phyloP scores from a whole-genome alignment of 2,329 filamentous ascomycete genomes.

The Mycosphaerella sp. region DNA sequence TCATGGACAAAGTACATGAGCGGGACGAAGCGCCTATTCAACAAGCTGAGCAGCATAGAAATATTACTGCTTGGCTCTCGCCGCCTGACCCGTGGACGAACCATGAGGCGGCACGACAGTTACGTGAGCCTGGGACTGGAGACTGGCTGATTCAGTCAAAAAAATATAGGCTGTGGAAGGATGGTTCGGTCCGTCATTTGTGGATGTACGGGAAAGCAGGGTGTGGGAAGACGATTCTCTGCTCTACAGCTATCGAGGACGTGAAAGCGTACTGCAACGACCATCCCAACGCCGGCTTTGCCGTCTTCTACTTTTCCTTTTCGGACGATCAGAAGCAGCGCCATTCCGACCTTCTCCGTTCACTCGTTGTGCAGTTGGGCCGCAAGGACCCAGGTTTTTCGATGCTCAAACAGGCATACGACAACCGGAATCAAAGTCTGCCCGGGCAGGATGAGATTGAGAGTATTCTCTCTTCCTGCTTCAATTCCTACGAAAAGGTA shows the following conservation, averaged over 20 bases:
- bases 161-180: background rate
- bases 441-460: constrained; percentile 15
- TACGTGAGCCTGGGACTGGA: too few relatives aligned
- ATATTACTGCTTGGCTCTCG: too few relatives aligned
- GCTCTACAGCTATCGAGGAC: constrained; percentile 20
- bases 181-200: too few relatives aligned
- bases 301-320: constrained; percentile 21
- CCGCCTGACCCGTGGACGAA: too few relatives aligned
- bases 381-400: constrained; percentile 11
- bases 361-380: constrained; percentile 18
- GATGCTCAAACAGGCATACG: constrained; percentile 12
- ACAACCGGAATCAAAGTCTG: constrained; percentile 6
- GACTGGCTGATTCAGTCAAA: too few relatives aligned
- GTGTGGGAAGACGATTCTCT: constrained; percentile 24
- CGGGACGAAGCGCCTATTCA: too few relatives aligned
- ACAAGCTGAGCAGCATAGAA: too few relatives aligned
- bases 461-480: constrained; percentile 12
- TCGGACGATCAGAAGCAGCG: constrained; percentile 20
- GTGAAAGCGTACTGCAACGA: constrained; percentile 7
- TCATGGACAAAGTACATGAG: too few relatives aligned
- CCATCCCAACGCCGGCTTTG: constrained; percentile 1
- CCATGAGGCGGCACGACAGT: too few relatives aligned
- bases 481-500: constrained; percentile 19
- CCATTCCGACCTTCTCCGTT: constrained; percentile 11
- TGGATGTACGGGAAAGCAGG: constrained; percentile 2